Base-by-base conservation (phyloP, 768 basidiomycete species). In the Lactarius psammicola region DNA sequence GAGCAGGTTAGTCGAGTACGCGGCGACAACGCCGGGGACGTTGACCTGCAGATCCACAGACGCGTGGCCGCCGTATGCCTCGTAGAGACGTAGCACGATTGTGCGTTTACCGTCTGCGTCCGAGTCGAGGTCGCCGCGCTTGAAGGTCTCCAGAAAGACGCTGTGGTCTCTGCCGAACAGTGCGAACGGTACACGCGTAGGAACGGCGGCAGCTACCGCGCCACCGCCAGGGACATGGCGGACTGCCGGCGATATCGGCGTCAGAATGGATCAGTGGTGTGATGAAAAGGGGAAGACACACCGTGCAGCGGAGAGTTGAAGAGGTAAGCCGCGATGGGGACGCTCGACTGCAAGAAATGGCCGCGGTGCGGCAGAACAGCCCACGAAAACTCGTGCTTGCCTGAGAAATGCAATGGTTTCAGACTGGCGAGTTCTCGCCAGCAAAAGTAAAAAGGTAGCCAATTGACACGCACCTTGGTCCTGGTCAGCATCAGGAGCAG, bases 1-100 rank as follows among this genome's bases (percentile, higher is more conserved):
- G 34, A 98, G 80, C 18, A 97, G 77, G 74, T 98, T 95, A 28
- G 91, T 90, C 49, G 84, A 72, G 65, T 81, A 82, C 1, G 89
- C 95, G 11, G 77, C 73, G 11, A 94, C 81, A 20, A 78, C 76
- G 4, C 93, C 60, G 46, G 82, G 76, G 2, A 76, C 75, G 0
- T 83, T 78, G 56, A 95, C 78, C 55, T 78, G 79, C 62, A 98
- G 73, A 31, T 78, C 80, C 6, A 83, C 87, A 23, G 79, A 82
- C 3, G 90, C 94, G 69, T 94, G 92, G 0, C 96, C 96, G 17
- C 97, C 97, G 67, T 85, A 90, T 0, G 94, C 93, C 74, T 99
- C 97, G 75, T 95, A 98, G n/a, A 98, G 71, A 9, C 96, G 84
- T 51, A 97, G 77, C 8, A 98, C 79, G 59, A 98, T 77, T 0